Conservation (phyloP, 371 early-diverging fungal genomes). For the Rhizomucor pusillus region DNA sequence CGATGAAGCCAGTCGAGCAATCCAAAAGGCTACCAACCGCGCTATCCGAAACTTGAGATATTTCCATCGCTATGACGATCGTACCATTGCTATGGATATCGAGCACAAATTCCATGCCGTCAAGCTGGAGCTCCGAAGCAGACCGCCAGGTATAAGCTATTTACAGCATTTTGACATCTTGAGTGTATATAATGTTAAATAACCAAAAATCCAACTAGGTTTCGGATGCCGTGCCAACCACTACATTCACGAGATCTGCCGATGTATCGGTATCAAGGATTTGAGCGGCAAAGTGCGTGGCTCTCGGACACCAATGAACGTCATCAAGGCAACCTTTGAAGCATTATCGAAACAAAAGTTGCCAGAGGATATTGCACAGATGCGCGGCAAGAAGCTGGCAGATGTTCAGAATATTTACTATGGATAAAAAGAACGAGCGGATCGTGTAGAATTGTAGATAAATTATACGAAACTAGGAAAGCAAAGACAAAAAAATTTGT, state of each 20-base stretch:
- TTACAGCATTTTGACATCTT: background rate
- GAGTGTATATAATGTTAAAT: background rate
- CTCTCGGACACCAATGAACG: slow-evolving; percentile 95
- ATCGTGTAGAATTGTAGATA: slow-evolving; percentile 2
- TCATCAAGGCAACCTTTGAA: slow-evolving; percentile 94
- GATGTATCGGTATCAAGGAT: slow-evolving; percentile 93
- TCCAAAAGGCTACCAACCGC: slow-evolving; percentile 84
- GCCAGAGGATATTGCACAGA: slow-evolving; percentile 85
- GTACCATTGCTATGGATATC: slow-evolving; percentile 91
- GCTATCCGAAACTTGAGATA: slow-evolving; percentile 87
- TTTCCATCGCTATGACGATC: slow-evolving; percentile 90
- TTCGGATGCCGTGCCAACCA: slow-evolving; percentile 93
- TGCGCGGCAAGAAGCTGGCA: slow-evolving; percentile 86
- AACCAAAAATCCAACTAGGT: slow-evolving; percentile 47
- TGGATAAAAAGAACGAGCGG: too few relatives aligned
- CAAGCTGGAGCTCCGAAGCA: slow-evolving; percentile 75
- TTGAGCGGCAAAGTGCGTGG: slow-evolving; percentile 91
- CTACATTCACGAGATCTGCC: slow-evolving; percentile 93
- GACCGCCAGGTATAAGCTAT: slow-evolving; percentile 86
- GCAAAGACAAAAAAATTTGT: background rate
- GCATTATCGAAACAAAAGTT: slow-evolving; percentile 84
- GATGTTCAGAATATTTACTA: slow-evolving; percentile 87
- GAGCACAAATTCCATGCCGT: slow-evolving; percentile 90
- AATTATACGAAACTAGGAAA: background rate
- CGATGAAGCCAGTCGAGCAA: slow-evolving; percentile 76